Evolutionary conservation across 2,329 filamentous ascomycete species (phyloP).

Genomic region (Fusarium sp.): DNA sequence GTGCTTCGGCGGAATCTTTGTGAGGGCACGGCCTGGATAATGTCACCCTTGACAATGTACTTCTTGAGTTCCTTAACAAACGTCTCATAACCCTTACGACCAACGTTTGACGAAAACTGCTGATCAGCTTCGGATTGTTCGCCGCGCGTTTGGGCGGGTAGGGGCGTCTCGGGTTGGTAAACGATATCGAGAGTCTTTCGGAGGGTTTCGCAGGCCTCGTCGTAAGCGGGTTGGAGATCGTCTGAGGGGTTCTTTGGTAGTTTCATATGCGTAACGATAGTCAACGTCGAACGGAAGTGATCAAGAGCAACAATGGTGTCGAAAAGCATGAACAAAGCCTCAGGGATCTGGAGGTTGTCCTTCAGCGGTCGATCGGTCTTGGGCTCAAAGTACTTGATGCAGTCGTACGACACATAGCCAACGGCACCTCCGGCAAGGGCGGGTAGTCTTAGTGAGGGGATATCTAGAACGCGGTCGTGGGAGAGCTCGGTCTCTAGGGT

Average conservation of each 20-base stretch:
- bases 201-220: constrained; percentile 68
- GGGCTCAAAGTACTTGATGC: constrained; percentile 96
- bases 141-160: constrained; percentile 74
- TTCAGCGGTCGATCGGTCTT: constrained; percentile 91
- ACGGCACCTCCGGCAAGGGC: constrained; percentile 92
- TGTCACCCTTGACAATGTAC: constrained; percentile 91
- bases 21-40: constrained; percentile 96
- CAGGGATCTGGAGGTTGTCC: constrained; percentile 88
- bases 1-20: constrained; percentile 93
- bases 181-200: constrained; percentile 76
- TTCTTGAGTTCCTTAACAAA: constrained; percentile 88
- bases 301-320: constrained; percentile 96
- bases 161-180: constrained; percentile 76
- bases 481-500: constrained; percentile 83
- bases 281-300: constrained; percentile 91
- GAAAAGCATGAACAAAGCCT: constrained; percentile 97
- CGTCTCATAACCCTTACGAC: constrained; percentile 86
- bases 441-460: constrained; percentile 85
- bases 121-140: constrained; percentile 73
- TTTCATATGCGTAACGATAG: constrained; percentile 90
- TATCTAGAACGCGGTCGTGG: constrained; percentile 80
- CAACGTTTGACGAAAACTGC: constrained; percentile 92
- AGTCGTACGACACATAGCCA: constrained; percentile 97
- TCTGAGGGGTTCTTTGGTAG: constrained; percentile 68
- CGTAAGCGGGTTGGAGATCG: constrained; percentile 56